A percentile compares a stretch with the other conserved stretches of the same genome.
Conservation (phyloP, 2,329 filamentous ascomycete species). For the Drechslerella dactyloides region DNA sequence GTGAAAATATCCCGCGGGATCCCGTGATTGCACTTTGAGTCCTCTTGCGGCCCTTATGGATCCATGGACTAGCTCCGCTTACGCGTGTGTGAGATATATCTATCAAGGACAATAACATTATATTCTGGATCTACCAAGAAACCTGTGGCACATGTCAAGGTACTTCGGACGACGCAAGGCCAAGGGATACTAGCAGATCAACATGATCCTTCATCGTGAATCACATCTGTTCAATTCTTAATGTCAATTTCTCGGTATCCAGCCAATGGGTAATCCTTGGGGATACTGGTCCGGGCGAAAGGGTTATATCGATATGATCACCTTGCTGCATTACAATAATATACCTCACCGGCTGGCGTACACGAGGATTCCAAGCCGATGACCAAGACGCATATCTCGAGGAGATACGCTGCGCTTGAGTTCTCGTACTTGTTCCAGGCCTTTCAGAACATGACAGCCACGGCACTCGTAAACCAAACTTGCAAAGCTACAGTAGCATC, state of each 20-base stretch:
- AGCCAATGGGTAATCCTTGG: neutral
- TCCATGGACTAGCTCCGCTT: too few species aligned
- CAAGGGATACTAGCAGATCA: neutral
- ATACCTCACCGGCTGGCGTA: conserved; percentile 10
- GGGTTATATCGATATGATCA: neutral
- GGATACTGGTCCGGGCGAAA: neutral
- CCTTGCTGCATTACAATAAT: conserved; percentile 3
- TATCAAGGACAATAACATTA: too few species aligned
- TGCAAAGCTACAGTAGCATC: conserved; percentile 15
- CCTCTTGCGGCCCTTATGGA: neutral
- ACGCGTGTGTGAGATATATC: too few species aligned
- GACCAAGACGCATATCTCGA: too few species aligned
- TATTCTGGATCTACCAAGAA: neutral
- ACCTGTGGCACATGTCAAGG: neutral
- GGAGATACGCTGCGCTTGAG: too few species aligned
- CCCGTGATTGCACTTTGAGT: neutral
- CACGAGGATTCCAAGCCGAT: neutral
- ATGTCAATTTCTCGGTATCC: neutral
- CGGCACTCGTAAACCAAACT: neutral
- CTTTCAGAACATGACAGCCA: neutral
- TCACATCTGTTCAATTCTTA: neutral
- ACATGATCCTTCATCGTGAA: neutral
- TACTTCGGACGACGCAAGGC: neutral
- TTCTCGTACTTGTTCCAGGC: neutral
- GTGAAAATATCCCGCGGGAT: neutral